Base-by-base conservation (phyloP, 2,329 filamentous ascomycete genomes). In the Penicillium crustosum region DNA sequence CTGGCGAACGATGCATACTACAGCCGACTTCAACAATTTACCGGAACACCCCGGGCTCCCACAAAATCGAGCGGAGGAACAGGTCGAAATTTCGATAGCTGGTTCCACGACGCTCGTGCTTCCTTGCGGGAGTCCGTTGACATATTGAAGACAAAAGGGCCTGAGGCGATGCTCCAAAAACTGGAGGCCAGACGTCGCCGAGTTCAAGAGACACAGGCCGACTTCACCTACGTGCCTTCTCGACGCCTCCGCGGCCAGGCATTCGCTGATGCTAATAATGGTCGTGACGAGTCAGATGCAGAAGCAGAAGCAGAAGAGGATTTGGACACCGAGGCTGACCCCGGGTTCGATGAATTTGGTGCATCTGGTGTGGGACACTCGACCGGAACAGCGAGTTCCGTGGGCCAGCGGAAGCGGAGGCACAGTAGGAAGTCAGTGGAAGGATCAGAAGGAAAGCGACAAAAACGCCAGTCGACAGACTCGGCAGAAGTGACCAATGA, bases 1-100 rank as follows among this genome's bases (percentile, higher is more conserved):
- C 75, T 87, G 27, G 73, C 76, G 1, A 73, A 74, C 6, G 66
- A 74, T 0, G 56, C 62, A 0, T 89, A 88, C 59, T 76, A 82
- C 31, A 65, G 77, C 1, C 73, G 74, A 21, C 63, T 88, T 31
- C 79, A 82, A 9, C 66, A 71, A 15, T 81, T 86, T 55, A 73
- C 81, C 6, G 83, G 79, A 4, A 71, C 80, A 59, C 77, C 81
- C 12, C 65, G 73, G 23, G 70, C 75, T 33, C 74, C 76, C 0
- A 51, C 61, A 17, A 75, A 72, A 43, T 69, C 76, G 57, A 79
- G 78, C 1, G 53, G 62, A n/a, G 74, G 71, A 42, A 70, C 77
- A 58, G 79, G 78, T 19, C 75, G 83, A 23, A 78, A 79, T 2
- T 84, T 83, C 55, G 73, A 80, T 21, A 72, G 80, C 7, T 88